Evolutionary conservation across 2,329 filamentous ascomycete genomes (phyloP), one percentile per base, ranked within the genome.

Genomic region (Aspergillus clavatus): DNA sequence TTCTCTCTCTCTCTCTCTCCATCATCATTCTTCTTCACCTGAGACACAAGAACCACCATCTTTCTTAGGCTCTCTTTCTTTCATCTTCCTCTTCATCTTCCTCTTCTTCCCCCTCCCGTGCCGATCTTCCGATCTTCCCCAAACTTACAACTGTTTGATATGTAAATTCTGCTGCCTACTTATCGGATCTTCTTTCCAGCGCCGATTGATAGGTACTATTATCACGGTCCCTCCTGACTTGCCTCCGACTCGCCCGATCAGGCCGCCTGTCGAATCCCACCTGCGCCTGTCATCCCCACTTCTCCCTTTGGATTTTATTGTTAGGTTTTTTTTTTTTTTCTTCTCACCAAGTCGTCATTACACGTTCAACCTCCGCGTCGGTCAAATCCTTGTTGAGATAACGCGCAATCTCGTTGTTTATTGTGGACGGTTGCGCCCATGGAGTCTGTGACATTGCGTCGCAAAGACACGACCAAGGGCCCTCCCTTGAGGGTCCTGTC

Each of bases 381-480:
- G 7, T 11, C 14, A 19, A 5, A 21, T 35, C 6, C 4, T 21
- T 29, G 8, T 29, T 40, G 22, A 37, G 42, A 46, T 29, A 51
- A 40, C 44, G 31, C 40, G 21, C 18, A 42, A 53, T 38, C 24
- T 42, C 43, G n/a, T n/a, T n/a, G n/a, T n/a, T n/a, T n/a, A n/a
- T 42, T 21, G 44, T 29, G 39, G 42, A 35, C 46, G 45, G 51
- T 41, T 31, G 27, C 42, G 22, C 42, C 40, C 42, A 73, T 73
- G 69, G 70, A 72, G 40, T 52, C 60, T 35, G 58, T 60, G 49
- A 66, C 67, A 42, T 61, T 95, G 59, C 84, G 83, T 70, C 83
- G 91, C 66, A 94, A 93, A 72, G 91, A 97, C 69, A 96, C 91
- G 48, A 95, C 89, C 41, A 95, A 94, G 71, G 91, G 91, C 39